phyloP scores from a whole-genome alignment of 1,139 yeast species.

The Debaryomycetaceae sp. region DNA sequence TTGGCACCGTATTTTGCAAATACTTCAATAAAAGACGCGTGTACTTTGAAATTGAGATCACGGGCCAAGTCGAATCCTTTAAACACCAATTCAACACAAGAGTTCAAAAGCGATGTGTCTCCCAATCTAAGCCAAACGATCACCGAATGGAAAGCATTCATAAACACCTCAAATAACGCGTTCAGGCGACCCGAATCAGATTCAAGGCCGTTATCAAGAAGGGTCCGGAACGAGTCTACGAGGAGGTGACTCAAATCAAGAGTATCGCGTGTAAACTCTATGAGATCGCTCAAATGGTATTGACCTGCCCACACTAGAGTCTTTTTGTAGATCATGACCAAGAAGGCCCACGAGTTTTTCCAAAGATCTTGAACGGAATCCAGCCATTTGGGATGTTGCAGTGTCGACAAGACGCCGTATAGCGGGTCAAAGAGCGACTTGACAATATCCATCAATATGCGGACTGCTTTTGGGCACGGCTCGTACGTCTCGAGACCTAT shows the following conservation, averaged over 20 bases:
- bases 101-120: constrained; percentile 60
- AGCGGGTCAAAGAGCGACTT: constrained; percentile 58
- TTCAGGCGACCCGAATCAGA: constrained; percentile 16
- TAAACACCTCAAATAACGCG: constrained; percentile 22
- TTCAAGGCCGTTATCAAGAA: constrained; percentile 21
- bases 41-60: constrained; percentile 38
- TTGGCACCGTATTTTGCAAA: constrained; percentile 57
- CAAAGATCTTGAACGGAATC: constrained; percentile 37
- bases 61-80: constrained; percentile 55
- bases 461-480: constrained; percentile 66
- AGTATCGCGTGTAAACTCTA: constrained; percentile 80
- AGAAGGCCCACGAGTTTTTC: constrained; percentile 60
- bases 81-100: constrained; percentile 65
- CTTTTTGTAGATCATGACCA: constrained; percentile 55
- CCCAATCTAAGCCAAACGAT: constrained; percentile 75
- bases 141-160: constrained; percentile 48
- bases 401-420: constrained; percentile 30
- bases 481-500: constrained; percentile 46
- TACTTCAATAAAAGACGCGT: constrained; percentile 36
- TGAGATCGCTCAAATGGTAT: constrained; percentile 45
- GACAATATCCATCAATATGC: constrained; percentile 65
- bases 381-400: constrained; percentile 4
- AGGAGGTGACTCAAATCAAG: constrained; percentile 66
- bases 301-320: constrained; percentile 67
- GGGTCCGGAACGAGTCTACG: constrained; percentile 50